These are phyloP conservation scores for Hypoxylon sp. DNA, from an alignment of 2,329 filamentous ascomycete genomes.

Conservation along the genomic window DNA sequence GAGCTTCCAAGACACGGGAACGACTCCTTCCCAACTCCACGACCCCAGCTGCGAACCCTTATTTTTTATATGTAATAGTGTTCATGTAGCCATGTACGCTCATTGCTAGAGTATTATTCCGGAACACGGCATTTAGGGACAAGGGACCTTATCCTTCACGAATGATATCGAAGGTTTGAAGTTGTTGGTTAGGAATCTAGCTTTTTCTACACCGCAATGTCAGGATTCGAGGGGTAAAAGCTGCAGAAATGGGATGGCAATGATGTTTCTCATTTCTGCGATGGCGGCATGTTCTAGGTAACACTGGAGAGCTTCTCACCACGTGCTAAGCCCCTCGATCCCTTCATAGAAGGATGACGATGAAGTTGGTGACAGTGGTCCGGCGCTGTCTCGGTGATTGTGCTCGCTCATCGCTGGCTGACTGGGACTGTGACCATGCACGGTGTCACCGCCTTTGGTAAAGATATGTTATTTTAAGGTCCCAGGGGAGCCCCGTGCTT, in stretches of 20 bases:
- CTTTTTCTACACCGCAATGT: slow-evolving; percentile 15
- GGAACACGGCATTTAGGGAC: not conserved
- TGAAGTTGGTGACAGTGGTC: slow-evolving; percentile 32
- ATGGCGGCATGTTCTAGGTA: slow-evolving; percentile 4
- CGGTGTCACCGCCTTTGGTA: slow-evolving; percentile 38
- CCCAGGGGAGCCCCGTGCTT: slow-evolving; percentile 30
- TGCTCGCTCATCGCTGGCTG: slow-evolving; percentile 24
- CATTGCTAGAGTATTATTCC: slow-evolving; percentile 3
- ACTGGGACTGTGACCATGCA: slow-evolving; percentile 39
- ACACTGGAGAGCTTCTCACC: slow-evolving; percentile 17
- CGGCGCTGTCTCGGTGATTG: slow-evolving; percentile 44
- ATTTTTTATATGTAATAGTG: not conserved
- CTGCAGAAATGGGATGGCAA: slow-evolving; percentile 8
- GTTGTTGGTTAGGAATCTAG: not conserved
- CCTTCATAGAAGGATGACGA: slow-evolving; percentile 28
- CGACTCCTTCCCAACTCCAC: slow-evolving; percentile 1
- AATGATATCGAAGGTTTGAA: slow-evolving; percentile 8
- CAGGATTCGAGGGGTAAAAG: slow-evolving; percentile 18
- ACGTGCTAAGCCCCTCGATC: slow-evolving; percentile 10
- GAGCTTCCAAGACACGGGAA: slow-evolving; percentile 8
- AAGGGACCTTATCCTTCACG: not conserved
- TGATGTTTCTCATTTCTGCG: slow-evolving; percentile 8
- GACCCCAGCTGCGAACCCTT: not conserved
- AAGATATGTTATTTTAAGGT: slow-evolving; percentile 40
- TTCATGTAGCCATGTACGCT: not conserved